These are phyloP conservation scores for Hylodesmum podocarpum DNA, from an alignment of 306 rosid genomes.

Conservation along the genomic window DNA sequence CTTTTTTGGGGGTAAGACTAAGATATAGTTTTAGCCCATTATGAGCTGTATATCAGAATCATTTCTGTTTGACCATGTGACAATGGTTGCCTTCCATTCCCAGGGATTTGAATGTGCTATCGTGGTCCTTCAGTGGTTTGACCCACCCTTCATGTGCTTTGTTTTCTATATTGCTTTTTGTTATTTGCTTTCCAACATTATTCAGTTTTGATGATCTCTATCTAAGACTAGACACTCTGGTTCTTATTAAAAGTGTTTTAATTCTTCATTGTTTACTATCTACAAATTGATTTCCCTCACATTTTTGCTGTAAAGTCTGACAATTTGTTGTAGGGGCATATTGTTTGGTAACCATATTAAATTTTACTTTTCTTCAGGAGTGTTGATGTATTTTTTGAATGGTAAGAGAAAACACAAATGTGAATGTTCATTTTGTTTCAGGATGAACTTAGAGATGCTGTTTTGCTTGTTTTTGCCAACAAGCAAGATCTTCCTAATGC, in stretches of 20 bases:
- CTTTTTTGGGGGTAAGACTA: neutral
- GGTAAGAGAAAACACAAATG: neutral
- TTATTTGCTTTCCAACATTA: neutral
- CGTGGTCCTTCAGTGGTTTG: neutral
- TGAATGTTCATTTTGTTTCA: slow-evolving; percentile 40
- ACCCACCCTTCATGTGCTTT: neutral
- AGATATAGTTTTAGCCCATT: neutral
- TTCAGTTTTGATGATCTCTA: neutral
- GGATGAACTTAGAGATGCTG: slow-evolving; percentile 97
- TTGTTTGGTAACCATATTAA: neutral
- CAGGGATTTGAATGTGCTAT: too few relatives aligned
- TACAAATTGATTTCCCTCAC: neutral
- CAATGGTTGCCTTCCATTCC: neutral
- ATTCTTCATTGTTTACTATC: neutral
- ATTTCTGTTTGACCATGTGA: neutral
- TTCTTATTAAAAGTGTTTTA: neutral
- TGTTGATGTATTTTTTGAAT: neutral
- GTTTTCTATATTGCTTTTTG: neutral
- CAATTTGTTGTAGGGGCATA: neutral
- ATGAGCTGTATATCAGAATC: neutral
- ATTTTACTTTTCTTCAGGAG: neutral
- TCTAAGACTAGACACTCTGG: neutral
- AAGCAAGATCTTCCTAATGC: slow-evolving; percentile 99
- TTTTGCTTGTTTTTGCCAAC: slow-evolving; percentile 95
- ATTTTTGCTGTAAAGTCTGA: neutral